phyloP scores from a whole-genome alignment of 2,329 filamentous ascomycete genomes.

The Sporothrix sp. region DNA sequence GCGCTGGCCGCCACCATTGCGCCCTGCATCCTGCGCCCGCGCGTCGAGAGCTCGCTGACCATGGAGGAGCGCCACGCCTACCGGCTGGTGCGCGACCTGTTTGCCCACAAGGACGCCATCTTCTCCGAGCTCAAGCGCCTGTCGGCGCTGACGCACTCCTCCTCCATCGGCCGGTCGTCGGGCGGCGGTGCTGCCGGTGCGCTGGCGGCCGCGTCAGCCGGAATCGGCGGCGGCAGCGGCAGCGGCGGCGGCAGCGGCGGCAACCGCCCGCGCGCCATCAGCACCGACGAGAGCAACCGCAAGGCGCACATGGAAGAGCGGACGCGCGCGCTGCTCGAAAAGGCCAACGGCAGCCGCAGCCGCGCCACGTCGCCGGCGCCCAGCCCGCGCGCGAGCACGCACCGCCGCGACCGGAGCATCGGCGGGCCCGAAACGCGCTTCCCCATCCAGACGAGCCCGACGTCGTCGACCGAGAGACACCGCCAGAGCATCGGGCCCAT shows the following conservation, averaged over 20 bases:
- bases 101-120: constrained; percentile 87
- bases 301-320: constrained; percentile 91
- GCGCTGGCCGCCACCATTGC: constrained; percentile 66
- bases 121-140: constrained; percentile 94
- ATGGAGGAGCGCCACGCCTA: constrained; percentile 93
- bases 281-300: constrained; percentile 90
- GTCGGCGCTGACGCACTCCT: constrained; percentile 57
- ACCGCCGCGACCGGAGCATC: constrained; percentile 73
- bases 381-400: constrained; percentile 36
- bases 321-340: constrained; percentile 67
- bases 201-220: too few species aligned
- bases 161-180: constrained; percentile 34
- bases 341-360: constrained; percentile 53
- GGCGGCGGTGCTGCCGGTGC: not conserved
- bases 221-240: constrained; percentile 24
- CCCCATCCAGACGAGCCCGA: constrained; percentile 63
- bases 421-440: constrained; percentile 69
- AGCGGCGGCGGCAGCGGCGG: constrained; percentile 26
- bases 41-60: constrained; percentile 77
- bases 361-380: constrained; percentile 66
- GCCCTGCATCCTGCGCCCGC: constrained; percentile 79
- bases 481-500: constrained; percentile 42
- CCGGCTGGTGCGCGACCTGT: constrained; percentile 82
- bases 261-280: constrained; percentile 68
- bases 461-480: constrained; percentile 41